Evolutionary conservation across 106 monocot genomes (phyloP).

Genomic region (Dendrobium chrysotoxum): DNA sequence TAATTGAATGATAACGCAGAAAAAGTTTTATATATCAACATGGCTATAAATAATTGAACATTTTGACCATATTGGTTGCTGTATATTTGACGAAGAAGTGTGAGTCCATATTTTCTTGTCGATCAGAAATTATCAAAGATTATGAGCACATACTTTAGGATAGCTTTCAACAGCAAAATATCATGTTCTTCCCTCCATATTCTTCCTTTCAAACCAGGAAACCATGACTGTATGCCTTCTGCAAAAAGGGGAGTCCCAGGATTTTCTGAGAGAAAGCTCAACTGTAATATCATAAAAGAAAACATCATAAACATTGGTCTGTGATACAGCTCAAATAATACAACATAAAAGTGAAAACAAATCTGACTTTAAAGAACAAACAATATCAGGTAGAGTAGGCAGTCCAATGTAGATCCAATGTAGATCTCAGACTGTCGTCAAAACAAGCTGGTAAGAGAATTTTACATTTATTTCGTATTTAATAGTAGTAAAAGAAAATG

Average conservation of each 20-base stretch:
- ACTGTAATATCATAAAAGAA: slow-evolving; percentile 28
- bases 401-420: background rate
- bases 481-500: background rate
- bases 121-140: background rate
- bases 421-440: background rate
- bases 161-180: slow-evolving; percentile 55
- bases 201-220: slow-evolving; percentile 57
- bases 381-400: background rate
- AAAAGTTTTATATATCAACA: background rate
- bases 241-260: slow-evolving; percentile 48
- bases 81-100: background rate
- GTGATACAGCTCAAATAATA: background rate
- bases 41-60: background rate
- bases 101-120: background rate
- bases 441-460: background rate
- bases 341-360: background rate
- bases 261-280: slow-evolving; percentile 25
- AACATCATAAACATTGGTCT: background rate
- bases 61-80: background rate
- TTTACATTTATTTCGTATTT: background rate
- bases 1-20: background rate
- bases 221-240: slow-evolving; percentile 49
- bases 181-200: slow-evolving; percentile 86
- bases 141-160: slow-evolving; percentile 48
- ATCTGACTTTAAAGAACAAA: background rate